These are phyloP conservation scores for Spiraea crenata DNA, from an alignment of 331 rosid genomes.

Conservation along the genomic window DNA sequence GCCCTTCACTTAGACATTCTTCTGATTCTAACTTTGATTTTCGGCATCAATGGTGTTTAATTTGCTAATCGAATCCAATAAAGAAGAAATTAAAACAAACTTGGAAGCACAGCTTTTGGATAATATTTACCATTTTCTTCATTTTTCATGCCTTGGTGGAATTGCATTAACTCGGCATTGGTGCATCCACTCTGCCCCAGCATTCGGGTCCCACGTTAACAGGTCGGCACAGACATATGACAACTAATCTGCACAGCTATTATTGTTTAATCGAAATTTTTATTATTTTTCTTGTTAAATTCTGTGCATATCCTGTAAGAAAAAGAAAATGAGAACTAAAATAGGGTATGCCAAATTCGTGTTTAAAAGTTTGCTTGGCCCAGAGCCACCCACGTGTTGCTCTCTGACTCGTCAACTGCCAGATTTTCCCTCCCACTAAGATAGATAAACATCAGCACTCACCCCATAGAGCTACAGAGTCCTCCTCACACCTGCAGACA, in stretches of 20 bases:
- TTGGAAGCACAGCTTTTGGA: too few relatives aligned
- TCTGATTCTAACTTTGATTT: too few relatives aligned
- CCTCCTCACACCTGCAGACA: not conserved
- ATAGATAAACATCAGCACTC: conserved; percentile 3
- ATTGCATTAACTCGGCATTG: too few relatives aligned
- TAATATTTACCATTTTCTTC: too few relatives aligned
- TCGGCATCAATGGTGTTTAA: too few relatives aligned
- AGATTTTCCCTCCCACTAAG: conserved; percentile 29
- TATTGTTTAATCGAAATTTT: conserved; percentile 1
- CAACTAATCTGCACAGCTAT: conserved; percentile 36
- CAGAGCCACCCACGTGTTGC: conserved; percentile 29
- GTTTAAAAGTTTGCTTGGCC: conserved; percentile 19
- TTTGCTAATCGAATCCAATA: too few relatives aligned
- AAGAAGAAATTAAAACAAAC: not conserved
- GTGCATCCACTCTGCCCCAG: too few relatives aligned
- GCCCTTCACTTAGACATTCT: too few relatives aligned
- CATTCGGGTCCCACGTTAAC: conserved; percentile 28
- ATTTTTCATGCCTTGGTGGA: not conserved
- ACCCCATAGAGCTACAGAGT: not conserved
- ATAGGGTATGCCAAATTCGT: not conserved
- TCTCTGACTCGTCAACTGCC: conserved; percentile 10
- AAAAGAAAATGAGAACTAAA: not conserved
- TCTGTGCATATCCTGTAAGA: too few relatives aligned
- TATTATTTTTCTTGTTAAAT: not conserved
- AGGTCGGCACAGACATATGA: conserved; percentile 67